Percentiles rank a stretch among this genome's conserved stretches.
Conservation (phyloP, 2,329 filamentous ascomycete species). For the Dactylonectria macrodidyma region DNA sequence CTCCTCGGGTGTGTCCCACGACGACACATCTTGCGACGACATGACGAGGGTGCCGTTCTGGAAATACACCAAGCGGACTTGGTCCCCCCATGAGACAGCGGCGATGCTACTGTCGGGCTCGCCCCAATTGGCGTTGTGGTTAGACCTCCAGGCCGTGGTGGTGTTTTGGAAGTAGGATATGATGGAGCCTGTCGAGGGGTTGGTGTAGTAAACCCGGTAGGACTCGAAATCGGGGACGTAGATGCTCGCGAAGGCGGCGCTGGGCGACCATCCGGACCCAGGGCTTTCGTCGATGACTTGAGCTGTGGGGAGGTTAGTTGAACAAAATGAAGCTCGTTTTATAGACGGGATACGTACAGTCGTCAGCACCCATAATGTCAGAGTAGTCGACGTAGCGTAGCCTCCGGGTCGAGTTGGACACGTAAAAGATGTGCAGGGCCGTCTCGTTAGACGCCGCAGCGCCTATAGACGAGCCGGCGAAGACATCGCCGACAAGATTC, state of each 20-base stretch:
- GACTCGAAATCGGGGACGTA: conserved; percentile 29
- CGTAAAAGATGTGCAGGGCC: conserved; percentile 34
- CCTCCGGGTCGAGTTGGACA: conserved; percentile 25
- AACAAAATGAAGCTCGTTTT: neutral
- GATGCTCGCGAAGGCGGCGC: conserved; percentile 28
- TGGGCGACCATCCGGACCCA: conserved; percentile 29
- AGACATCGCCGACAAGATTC: conserved; percentile 17
- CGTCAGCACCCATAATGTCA: conserved; percentile 18
- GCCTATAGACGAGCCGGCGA: conserved; percentile 31
- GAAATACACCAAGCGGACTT: conserved; percentile 39
- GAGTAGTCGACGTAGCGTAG: conserved; percentile 28
- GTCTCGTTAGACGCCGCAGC: conserved; percentile 25
- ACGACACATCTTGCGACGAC: conserved; percentile 23
- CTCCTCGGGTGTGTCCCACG: conserved; percentile 21
- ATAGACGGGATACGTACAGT: conserved; percentile 10
- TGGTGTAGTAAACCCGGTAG: conserved; percentile 37
- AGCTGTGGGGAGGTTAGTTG: conserved; percentile 7
- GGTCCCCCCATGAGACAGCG: conserved; percentile 32
- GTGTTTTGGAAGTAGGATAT: conserved; percentile 28
- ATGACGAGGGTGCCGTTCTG: conserved; percentile 28
- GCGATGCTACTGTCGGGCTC: conserved; percentile 33
- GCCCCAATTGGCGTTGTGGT: conserved; percentile 29
- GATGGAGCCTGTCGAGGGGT: conserved; percentile 29
- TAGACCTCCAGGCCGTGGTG: conserved; percentile 11
- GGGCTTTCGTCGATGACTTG: conserved; percentile 28